Conservation (phyloP, 2,329 filamentous ascomycete species). For the Aspergillus oerlinghausenensis region DNA sequence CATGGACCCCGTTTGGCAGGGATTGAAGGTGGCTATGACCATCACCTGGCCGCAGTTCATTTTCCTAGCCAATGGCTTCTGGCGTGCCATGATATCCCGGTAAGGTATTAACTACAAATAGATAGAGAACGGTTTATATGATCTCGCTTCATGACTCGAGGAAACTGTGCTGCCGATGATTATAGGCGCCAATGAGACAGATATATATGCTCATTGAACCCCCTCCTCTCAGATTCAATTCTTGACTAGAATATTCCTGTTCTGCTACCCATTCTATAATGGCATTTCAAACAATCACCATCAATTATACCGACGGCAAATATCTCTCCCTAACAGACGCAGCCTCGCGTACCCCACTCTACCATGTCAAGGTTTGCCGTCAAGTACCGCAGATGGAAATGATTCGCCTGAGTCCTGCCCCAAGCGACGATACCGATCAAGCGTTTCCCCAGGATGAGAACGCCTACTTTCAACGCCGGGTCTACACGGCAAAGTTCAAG, state of each 20-base stretch:
- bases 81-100: background rate
- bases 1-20: background rate
- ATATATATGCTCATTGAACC: background rate
- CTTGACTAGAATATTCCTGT: background rate
- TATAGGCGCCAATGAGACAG: background rate
- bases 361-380: constrained; percentile 1
- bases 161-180: background rate
- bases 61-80: background rate
- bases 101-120: background rate
- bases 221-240: background rate
- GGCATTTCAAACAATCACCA: background rate
- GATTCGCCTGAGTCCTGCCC: background rate
- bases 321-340: background rate
- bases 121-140: background rate
- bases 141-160: background rate
- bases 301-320: background rate
- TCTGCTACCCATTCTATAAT: background rate
- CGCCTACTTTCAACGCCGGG: background rate
- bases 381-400: constrained; percentile 5
- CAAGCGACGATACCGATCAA: background rate
- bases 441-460: background rate
- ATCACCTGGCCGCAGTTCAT: background rate
- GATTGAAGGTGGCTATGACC: background rate
- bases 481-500: constrained; percentile 1
- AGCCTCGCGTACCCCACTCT: background rate